These are phyloP conservation scores for Podaxis rugospora DNA, from an alignment of 768 basidiomycete genomes.

Conservation along the genomic window DNA sequence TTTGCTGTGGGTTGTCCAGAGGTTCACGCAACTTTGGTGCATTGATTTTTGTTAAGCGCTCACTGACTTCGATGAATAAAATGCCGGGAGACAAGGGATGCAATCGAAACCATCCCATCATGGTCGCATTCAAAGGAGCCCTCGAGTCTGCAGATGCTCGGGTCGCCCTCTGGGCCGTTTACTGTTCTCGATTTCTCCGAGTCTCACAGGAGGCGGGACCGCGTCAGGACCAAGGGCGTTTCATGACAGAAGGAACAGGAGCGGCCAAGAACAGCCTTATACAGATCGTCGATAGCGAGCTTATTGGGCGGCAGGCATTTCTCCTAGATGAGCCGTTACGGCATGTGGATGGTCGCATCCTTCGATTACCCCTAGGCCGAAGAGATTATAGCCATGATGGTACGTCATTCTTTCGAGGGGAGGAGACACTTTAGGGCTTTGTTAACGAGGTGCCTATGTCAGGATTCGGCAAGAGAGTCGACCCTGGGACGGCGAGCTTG, in stretches of 20 bases:
- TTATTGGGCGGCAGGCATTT: conserved; percentile 10
- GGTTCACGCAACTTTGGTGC: background rate
- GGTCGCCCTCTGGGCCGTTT: conserved; percentile 11
- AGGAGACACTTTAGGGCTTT: background rate
- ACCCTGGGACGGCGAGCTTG: background rate
- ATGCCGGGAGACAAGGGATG: background rate
- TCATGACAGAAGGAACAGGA: conserved; percentile 1
- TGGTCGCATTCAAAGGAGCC: background rate
- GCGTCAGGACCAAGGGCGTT: background rate
- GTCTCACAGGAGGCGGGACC: background rate
- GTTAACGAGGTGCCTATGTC: background rate
- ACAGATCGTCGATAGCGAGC: conserved; percentile 1
- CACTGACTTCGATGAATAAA: background rate
- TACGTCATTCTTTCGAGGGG: background rate
- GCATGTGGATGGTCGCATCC: conserved; percentile 1
- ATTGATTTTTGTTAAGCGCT: background rate
- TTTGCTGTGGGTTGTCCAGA: background rate
- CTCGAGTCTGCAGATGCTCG: conserved; percentile 16
- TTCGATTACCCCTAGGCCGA: conserved; percentile 4
- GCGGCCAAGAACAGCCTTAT: background rate
- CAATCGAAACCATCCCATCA: background rate
- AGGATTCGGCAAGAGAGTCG: background rate
- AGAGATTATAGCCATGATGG: background rate
- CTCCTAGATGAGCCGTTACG: conserved; percentile 10
- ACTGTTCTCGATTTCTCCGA: conserved; percentile 3